Conservation (phyloP, 495 filamentous ascomycete genomes). For the Ascodesmis nigricans region DNA sequence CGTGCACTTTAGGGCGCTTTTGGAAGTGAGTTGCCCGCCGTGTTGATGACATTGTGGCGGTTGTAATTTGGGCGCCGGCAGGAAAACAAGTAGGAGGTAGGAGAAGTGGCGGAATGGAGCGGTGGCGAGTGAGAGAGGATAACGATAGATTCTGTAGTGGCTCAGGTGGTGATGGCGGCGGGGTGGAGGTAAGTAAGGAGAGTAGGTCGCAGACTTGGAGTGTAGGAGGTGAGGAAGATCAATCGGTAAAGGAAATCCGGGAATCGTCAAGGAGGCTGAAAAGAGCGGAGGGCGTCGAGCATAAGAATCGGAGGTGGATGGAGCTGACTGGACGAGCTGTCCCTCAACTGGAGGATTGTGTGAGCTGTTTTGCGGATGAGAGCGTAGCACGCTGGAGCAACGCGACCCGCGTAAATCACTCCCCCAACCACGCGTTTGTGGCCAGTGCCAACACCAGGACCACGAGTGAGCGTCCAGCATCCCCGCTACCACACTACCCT, state of each 20-base stretch:
- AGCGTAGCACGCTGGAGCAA: too few species aligned
- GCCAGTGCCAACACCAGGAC: too few species aligned
- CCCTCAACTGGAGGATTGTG: too few species aligned
- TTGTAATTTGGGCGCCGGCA: slow-evolving; percentile 6
- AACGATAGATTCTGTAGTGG: background rate
- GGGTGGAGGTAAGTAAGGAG: background rate
- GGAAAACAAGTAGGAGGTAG: slow-evolving; percentile 9
- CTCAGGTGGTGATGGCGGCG: background rate
- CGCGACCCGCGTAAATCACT: background rate
- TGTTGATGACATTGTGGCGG: background rate
- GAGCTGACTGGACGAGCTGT: too few species aligned
- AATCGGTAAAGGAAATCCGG: too few species aligned
- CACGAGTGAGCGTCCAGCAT: background rate
- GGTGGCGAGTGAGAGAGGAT: background rate
- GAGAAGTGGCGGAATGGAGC: background rate
- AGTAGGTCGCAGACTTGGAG: too few species aligned
- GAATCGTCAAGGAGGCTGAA: too few species aligned
- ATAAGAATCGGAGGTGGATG: too few species aligned
- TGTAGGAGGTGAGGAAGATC: too few species aligned
- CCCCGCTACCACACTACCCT: background rate
- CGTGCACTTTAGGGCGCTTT: slow-evolving; percentile 18
- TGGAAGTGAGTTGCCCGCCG: slow-evolving; percentile 6
- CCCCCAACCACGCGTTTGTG: too few species aligned
- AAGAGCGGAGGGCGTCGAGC: too few species aligned
- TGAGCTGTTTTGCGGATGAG: too few species aligned